Evolutionary conservation across 1,139 yeast genomes (phyloP).

Genomic region (Taphrina sp.): DNA sequence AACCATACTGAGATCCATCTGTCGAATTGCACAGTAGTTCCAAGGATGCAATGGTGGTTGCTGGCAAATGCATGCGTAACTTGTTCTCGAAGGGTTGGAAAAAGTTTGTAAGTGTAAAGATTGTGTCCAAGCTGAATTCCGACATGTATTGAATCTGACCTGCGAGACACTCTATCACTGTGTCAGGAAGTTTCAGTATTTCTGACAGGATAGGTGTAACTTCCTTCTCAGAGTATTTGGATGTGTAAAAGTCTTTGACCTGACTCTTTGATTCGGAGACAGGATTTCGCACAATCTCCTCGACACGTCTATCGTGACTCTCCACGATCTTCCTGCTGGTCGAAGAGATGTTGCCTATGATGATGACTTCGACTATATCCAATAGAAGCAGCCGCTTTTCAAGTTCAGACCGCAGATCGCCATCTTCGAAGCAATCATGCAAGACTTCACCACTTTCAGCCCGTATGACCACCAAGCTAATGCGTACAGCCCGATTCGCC

Average conservation of each 20-base stretch:
- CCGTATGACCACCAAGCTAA: conserved; percentile 65
- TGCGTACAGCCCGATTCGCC: conserved; percentile 17
- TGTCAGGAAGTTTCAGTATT: conserved; percentile 36
- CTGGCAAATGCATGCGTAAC: conserved; percentile 64
- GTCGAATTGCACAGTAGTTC: conserved; percentile 72
- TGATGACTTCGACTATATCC: conserved; percentile 70
- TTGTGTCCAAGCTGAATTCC: conserved; percentile 60
- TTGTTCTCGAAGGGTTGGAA: conserved; percentile 55
- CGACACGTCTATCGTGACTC: conserved; percentile 35
- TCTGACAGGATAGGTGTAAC: conserved; percentile 8
- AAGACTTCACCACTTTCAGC: conserved; percentile 76
- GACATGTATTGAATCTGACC: conserved; percentile 55
- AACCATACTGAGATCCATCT: conserved; percentile 58
- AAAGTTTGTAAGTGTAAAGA: conserved; percentile 56
- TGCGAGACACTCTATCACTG: conserved; percentile 50
- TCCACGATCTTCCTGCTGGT: conserved; percentile 44
- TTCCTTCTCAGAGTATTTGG: conserved; percentile 5
- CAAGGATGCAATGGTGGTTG: conserved; percentile 64
- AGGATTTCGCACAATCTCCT: conserved; percentile 37
- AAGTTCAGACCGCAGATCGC: conserved; percentile 55
- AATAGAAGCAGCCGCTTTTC: conserved; percentile 73
- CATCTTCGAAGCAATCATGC: conserved; percentile 65
- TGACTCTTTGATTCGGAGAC: conserved; percentile 23
- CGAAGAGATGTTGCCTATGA: conserved; percentile 47
- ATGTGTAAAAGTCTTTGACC: conserved; percentile 27